Base-by-base conservation (phyloP, 1,284 basidiomycete genomes). In the Ustilago trichophora region DNA sequence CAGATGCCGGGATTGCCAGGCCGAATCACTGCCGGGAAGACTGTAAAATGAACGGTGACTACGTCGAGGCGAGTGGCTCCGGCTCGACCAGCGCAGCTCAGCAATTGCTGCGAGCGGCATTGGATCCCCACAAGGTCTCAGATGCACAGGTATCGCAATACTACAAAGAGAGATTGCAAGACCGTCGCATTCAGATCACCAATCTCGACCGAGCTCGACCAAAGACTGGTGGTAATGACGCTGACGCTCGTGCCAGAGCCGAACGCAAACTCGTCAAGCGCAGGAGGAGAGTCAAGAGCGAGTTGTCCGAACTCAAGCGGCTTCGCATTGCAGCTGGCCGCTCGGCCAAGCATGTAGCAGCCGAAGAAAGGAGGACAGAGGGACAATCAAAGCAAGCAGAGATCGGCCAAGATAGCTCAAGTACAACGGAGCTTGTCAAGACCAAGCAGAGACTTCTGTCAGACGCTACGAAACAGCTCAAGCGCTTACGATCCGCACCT, bases 151-250 rank as follows among this genome's bases (percentile, higher is more conserved):
- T 62, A 0, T 35, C 58, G 18, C 58, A 62, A 32, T 69, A 64
- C 52, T 63, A 55, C 16, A 51, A 46, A 4, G 56, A 64, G 24
- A 44, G 69, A 24, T 32, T 72, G 34, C 60, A 68, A n/a, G 69
- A 64, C n/a, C 59, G 62, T 27, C 53, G 69, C 26, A 58, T 72
- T 32, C 69, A 72, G 36, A 63, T 72, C 35, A 56, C 49, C 40
- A 72, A 72, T 19, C 69, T 66, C 37, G 65, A 72, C 33, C 55
- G 69, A 4, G 49, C 64, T 24, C 51, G 69, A 6, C 69, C 69
- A 18, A 51, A 59, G 27, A 33, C 67, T 3, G 67, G 67, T 4
- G 67, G 60, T 3, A 64, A 41, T 11, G 56, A 70, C 21, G 35
- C 26, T 2, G 24, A 49, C 24, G 60, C 52, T 19, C 55, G 46